Conservation (phyloP, 2,329 filamentous ascomycete genomes). For the Cercospora sp. region DNA sequence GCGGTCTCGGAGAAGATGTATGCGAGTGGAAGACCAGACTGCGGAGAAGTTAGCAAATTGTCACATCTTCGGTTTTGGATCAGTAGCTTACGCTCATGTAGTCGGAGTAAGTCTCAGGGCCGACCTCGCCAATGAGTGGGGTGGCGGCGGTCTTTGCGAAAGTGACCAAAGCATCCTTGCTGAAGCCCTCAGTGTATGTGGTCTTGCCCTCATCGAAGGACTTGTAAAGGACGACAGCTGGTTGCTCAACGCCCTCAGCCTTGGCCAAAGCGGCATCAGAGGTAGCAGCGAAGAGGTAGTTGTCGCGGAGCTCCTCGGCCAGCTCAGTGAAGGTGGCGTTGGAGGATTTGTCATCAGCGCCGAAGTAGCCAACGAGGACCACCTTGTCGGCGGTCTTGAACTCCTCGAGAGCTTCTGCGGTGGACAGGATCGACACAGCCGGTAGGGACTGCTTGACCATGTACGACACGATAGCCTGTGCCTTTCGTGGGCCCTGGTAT, state of each 20-base stretch:
- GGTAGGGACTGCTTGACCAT: conserved; percentile 98
- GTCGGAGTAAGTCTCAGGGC: conserved; percentile 90
- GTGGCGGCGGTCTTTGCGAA: conserved; percentile 85
- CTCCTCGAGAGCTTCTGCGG: conserved; percentile 76
- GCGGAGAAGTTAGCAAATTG: not conserved
- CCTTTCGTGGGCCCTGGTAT: conserved; percentile 88
- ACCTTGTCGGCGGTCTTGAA: conserved; percentile 99
- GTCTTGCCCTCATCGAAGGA: conserved; percentile 95
- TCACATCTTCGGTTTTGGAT: not conserved
- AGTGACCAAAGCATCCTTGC: conserved; percentile 72
- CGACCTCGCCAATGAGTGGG: conserved; percentile 91
- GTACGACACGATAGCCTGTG: conserved; percentile 74
- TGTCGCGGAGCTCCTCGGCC: conserved; percentile 77
- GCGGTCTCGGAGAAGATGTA: conserved; percentile 95
- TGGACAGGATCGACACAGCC: conserved; percentile 78
- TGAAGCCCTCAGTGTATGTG: conserved; percentile 78
- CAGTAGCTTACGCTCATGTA: conserved; percentile 76
- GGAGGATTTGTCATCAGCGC: conserved; percentile 74
- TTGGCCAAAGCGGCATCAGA: conserved; percentile 82
- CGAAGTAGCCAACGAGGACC: conserved; percentile 86
- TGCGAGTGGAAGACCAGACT: conserved; percentile 84
- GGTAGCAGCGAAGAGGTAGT: conserved; percentile 87
- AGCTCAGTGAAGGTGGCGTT: conserved; percentile 81
- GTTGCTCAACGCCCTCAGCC: conserved; percentile 84
- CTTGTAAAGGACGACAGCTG: conserved; percentile 93